Base-by-base conservation (phyloP, 2,329 filamentous ascomycete species). In the Penicillium nordicum region DNA sequence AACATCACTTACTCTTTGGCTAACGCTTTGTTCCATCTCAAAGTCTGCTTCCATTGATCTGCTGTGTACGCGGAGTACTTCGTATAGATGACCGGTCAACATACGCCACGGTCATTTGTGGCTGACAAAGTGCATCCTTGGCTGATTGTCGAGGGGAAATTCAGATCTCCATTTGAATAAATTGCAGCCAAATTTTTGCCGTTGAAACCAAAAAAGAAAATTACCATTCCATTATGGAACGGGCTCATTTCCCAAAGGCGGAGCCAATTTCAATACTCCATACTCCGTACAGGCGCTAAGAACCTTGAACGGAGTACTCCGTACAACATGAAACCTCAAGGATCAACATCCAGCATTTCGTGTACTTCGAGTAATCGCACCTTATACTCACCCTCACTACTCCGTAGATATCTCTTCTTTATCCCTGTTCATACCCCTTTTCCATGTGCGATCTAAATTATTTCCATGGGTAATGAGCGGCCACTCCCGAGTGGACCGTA, bases 401-500 rank as follows among this genome's bases (percentile, higher is more conserved):
- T 21, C 21, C 21, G 21, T 21, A 27, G 8, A 7, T 29, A 27
- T 27, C 4, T 37, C 34, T 21, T 49, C 27, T 42, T 29, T 5
- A 8, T 50, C 14, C 14, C 36, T 30, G 9, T 30, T 12, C 11
- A 34, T 18, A 0, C 36, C 37, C 48, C 27, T 25, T 53, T 40
- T 14, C 9, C 11, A 25, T 16, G 25, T 43, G 11, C 29, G 5
- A 21, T 16, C 30, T 0, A 29, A 29, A 49, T 37, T 23, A 23
- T 55, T 52, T 42, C 53, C 53, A 51, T 52, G 48, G 53, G 42
- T 52, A 42, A 56, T 43, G 21, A 51, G 38, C 59, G 59, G 59
- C 42, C 43, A 23, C 43, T 59, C 57, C 59, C 59, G 59, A 34
- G 58, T 60, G 58, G 58, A 59, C 25, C 32, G n/a, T 37, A 41